These are phyloP conservation scores for Polygonum maritimum DNA, from an alignment of 148 eudicot genomes.

Conservation along the genomic window DNA sequence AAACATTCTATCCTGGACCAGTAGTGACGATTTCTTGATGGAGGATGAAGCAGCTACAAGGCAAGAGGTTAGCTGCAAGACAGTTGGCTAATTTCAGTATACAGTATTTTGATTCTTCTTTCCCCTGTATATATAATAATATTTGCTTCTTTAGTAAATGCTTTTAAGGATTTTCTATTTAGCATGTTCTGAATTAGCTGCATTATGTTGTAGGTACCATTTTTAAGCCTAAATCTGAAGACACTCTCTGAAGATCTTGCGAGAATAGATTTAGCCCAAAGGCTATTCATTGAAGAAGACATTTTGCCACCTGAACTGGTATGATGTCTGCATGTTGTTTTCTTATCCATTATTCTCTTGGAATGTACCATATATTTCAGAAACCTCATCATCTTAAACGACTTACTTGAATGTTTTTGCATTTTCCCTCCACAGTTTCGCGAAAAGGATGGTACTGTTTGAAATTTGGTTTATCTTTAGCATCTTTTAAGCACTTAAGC, in stretches of 20 bases:
- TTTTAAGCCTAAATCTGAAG: slow-evolving; percentile 60
- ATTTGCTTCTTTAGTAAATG: not conserved
- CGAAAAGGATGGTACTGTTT: not conserved
- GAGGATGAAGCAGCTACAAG: slow-evolving; percentile 16
- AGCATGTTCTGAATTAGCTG: not conserved
- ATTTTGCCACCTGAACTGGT: slow-evolving; percentile 64
- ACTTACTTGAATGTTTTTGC: not conserved
- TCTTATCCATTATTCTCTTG: not conserved
- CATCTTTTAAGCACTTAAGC: not conserved
- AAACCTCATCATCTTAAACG: not conserved
- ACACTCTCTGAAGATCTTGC: slow-evolving; percentile 57
- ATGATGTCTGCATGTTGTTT: not conserved
- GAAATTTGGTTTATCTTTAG: not conserved
- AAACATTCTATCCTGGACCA: slow-evolving; percentile 18
- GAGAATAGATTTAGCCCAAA: slow-evolving; percentile 47
- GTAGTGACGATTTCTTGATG: slow-evolving; percentile 22
- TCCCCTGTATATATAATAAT: not conserved
- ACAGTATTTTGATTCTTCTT: too few relatives aligned
- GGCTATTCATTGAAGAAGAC: slow-evolving; percentile 70
- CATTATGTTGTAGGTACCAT: slow-evolving; percentile 37
- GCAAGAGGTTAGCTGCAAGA: slow-evolving; percentile 17
- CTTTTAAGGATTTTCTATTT: not conserved
- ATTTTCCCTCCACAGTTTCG: not conserved
- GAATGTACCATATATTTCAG: not conserved
- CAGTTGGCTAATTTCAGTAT: not conserved